Evolutionary conservation across 2,329 filamentous ascomycete species (phyloP).

Genomic region (Thelonectria olida): DNA sequence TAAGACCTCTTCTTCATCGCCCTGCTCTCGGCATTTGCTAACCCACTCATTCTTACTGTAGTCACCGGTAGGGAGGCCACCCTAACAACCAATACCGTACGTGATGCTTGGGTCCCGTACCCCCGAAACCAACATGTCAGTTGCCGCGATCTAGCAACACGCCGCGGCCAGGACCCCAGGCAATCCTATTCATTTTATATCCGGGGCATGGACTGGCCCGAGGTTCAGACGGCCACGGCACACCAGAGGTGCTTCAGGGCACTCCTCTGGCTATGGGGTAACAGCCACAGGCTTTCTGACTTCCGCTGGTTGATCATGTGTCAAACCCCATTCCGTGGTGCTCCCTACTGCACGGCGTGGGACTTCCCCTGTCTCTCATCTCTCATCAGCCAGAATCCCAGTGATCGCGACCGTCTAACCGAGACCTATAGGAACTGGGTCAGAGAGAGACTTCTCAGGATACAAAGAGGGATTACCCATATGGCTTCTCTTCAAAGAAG

Average conservation of each 20-base stretch:
- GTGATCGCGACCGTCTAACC: background rate
- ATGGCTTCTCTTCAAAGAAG: too few species aligned
- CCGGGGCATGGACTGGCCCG: background rate
- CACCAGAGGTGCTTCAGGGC: background rate
- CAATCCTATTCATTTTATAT: too few species aligned
- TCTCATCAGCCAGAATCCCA: background rate
- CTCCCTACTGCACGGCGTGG: too few species aligned
- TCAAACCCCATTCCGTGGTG: too few species aligned
- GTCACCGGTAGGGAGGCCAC: background rate
- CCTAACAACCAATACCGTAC: background rate
- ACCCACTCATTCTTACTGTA: background rate
- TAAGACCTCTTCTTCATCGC: background rate
- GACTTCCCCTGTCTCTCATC: background rate
- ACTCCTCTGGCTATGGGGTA: background rate
- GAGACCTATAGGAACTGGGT: background rate
- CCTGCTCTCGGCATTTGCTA: background rate
- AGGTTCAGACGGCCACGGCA: background rate
- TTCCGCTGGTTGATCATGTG: too few species aligned
- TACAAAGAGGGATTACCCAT: too few species aligned
- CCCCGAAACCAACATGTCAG: background rate
- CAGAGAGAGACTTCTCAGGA: too few species aligned
- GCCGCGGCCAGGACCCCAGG: background rate
- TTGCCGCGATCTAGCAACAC: background rate
- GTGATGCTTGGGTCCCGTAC: background rate
- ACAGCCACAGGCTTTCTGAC: too few species aligned